Evolutionary conservation across 352 stramenopile species (phyloP), one percentile per base, ranked within the genome.

Genomic region (Phytophthora hibernalis): DNA sequence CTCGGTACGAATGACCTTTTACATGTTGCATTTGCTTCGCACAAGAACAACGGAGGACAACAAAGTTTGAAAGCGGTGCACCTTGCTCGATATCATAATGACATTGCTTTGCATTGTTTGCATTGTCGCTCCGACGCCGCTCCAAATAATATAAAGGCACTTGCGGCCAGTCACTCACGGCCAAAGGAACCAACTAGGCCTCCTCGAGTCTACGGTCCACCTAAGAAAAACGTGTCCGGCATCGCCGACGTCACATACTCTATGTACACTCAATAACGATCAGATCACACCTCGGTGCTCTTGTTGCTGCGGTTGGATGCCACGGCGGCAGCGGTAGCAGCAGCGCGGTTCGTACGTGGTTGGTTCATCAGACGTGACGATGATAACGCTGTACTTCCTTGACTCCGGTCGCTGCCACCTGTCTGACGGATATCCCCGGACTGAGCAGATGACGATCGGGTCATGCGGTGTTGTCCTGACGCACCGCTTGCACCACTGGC

Each of bases 121-220:
- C 56, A 16, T 35, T 62, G 20, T 52, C 26, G 22, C 51, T 59
- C 20, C 38, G 37, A 44, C 37, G 52, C 57, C 43, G 43, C 45
- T 69, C 53, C 44, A 71, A 71, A 71, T 71, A 71, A 62, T 67
- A 71, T 71, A 71, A 71, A 62, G 64, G 56, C 56, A 52, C 38
- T 63, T 51, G 52, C 44, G 31, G 62, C 62, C 47, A 59, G 42
- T 56, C 49, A 65, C 63, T 61, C 62, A 65, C 62, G 55, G 54
- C 62, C 47, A 59, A 59, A 50, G 15, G 42, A 61, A 49, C 48
- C 55, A 61, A 58, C 49, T 35, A 55, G 28, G 38, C 18, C 44
- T 55, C 50, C 30, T 49, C 45, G 10, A 57, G 44, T 68, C 51
- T 52, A 44, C 45, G 44, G 18, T 58, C 48, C 57, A 59, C 20